phyloP scores from a whole-genome alignment of 2,329 filamentous ascomycete species.

The Bipolaris bicolor region DNA sequence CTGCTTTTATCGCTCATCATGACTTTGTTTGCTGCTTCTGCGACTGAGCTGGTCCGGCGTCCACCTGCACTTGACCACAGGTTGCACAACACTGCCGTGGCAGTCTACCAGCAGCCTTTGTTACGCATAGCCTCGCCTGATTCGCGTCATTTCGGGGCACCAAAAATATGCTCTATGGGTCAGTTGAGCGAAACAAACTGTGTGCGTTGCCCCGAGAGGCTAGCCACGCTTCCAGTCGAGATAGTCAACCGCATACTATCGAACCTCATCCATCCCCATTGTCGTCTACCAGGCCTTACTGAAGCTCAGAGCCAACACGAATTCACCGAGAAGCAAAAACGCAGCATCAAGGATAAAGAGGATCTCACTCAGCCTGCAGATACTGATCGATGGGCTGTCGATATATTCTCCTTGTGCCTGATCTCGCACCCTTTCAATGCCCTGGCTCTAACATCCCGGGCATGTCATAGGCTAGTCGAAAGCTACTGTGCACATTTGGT shows the following conservation, averaged over 20 bases:
- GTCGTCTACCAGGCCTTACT: conserved; percentile 38
- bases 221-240: conserved; percentile 38
- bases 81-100: not conserved
- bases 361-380: conserved; percentile 33
- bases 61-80: not conserved
- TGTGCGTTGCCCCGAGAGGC: conserved; percentile 14
- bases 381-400: conserved; percentile 32
- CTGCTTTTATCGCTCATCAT: conserved; percentile 4
- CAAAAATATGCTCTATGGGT: not conserved
- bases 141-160: not conserved
- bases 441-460: conserved; percentile 33
- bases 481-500: conserved; percentile 37
- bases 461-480: conserved; percentile 31
- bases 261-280: conserved; percentile 37
- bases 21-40: conserved; percentile 8
- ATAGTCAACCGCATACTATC: conserved; percentile 38
- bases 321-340: conserved; percentile 21
- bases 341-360: conserved; percentile 28
- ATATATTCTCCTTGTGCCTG: conserved; percentile 35
- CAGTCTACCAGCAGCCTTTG: conserved; percentile 10
- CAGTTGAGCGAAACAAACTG: not conserved
- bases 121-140: conserved; percentile 5
- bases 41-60: conserved; percentile 6
- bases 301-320: conserved; percentile 35
- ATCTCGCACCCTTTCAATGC: conserved; percentile 38